Conservation (phyloP, 2,329 filamentous ascomycete species). For the Peltaster fructicola region DNA sequence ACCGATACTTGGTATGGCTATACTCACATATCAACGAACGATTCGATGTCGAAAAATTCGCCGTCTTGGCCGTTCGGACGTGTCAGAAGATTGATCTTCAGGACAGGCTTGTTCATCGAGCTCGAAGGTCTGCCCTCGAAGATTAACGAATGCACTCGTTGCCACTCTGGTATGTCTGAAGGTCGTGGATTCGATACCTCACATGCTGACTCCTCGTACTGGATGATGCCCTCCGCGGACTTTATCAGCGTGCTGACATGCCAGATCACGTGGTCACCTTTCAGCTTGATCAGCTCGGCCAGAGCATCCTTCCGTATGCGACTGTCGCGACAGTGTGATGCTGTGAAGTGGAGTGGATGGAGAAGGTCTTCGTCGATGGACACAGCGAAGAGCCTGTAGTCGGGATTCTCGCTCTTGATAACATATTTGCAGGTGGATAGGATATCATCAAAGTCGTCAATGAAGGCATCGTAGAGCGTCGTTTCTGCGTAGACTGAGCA, state of each 20-base stretch:
- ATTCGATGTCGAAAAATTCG: too few species aligned
- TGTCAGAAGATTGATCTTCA: too few species aligned
- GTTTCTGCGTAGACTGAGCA: conserved; percentile 13
- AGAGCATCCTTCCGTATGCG: conserved; percentile 12
- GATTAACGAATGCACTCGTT: conserved; percentile 10
- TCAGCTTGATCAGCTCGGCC: conserved; percentile 10
- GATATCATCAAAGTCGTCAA: conserved; percentile 15
- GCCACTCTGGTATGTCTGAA: conserved; percentile 16
- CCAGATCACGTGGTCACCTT: conserved; percentile 11
- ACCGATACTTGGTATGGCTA: too few species aligned
- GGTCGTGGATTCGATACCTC: conserved; percentile 8
- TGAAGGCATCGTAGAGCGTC: conserved; percentile 11
- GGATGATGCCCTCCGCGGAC: conserved; percentile 9
- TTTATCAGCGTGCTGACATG: conserved; percentile 14
- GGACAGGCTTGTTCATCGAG: too few species aligned
- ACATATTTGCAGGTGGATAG: conserved; percentile 14
- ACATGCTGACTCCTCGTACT: conserved; percentile 11
- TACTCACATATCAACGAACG: too few species aligned
- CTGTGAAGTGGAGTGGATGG: conserved; percentile 13
- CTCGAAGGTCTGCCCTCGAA: too few species aligned
- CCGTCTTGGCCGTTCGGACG: too few species aligned
- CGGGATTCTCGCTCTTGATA: conserved; percentile 13
- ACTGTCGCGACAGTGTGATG: conserved; percentile 15
- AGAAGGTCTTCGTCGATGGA: conserved; percentile 16
- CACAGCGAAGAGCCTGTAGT: conserved; percentile 12